Evolutionary conservation across 2,329 filamentous ascomycete genomes (phyloP).

Genomic region (Trichophyton verrucosum): DNA sequence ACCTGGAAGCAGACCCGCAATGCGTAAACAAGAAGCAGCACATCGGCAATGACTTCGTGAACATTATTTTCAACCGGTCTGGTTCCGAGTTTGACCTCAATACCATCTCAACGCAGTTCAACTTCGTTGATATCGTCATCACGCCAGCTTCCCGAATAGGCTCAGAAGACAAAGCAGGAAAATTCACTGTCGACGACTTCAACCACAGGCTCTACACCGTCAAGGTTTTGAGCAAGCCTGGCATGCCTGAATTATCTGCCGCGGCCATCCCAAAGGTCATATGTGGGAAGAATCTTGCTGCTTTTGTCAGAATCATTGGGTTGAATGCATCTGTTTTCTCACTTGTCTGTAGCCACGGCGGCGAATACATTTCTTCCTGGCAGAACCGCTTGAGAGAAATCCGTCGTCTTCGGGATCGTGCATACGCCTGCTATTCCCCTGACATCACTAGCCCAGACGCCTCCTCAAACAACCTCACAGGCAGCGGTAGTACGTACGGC

Average conservation of each 20-base stretch:
- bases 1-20: slow-evolving; percentile 60
- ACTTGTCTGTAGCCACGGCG: slow-evolving; percentile 65
- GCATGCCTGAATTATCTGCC: slow-evolving; percentile 83
- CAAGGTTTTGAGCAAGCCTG: slow-evolving; percentile 73
- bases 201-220: slow-evolving; percentile 64
- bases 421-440: slow-evolving; percentile 19
- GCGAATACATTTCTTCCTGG: slow-evolving; percentile 83
- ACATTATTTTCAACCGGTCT: slow-evolving; percentile 95
- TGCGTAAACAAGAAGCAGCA: slow-evolving; percentile 83
- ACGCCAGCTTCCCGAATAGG: slow-evolving; percentile 50
- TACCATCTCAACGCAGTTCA: slow-evolving; percentile 89
- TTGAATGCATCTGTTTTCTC: slow-evolving; percentile 91
- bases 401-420: slow-evolving; percentile 58
- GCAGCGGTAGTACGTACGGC: neutral
- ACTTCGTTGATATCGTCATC: slow-evolving; percentile 93
- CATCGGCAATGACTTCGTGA: slow-evolving; percentile 95
- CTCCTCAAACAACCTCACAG: neutral
- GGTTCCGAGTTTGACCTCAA: slow-evolving; percentile 80
- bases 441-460: slow-evolving; percentile 17
- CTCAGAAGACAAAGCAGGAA: neutral
- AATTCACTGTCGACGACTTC: slow-evolving; percentile 17
- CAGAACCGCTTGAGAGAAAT: slow-evolving; percentile 76
- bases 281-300: slow-evolving; percentile 65
- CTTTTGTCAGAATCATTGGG: slow-evolving; percentile 76
- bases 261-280: slow-evolving; percentile 83